Conservation (phyloP, 306 rosid genomes). For the Biancaea sappan region DNA sequence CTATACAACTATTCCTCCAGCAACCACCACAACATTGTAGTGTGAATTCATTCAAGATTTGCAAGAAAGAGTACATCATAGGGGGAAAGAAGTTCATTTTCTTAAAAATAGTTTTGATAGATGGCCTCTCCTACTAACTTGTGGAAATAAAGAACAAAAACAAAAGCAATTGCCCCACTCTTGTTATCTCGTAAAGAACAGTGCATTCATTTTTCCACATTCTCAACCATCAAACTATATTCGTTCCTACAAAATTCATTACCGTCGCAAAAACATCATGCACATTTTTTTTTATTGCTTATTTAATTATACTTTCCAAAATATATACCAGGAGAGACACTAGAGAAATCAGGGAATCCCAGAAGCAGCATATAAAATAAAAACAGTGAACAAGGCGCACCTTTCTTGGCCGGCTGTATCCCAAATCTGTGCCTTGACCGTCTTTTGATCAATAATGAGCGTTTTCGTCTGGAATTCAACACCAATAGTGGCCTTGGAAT, state of each 20-base stretch:
- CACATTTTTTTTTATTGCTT: not conserved
- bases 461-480: conserved; percentile 96
- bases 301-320: not conserved
- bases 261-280: not conserved
- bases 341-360: not conserved
- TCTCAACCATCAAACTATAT: not conserved
- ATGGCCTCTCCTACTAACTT: not conserved
- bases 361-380: not conserved
- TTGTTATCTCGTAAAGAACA: not conserved
- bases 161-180: not conserved
- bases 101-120: not conserved
- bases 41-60: not conserved
- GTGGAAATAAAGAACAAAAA: not conserved
- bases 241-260: conserved; percentile 17
- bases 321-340: not conserved
- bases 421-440: conserved; percentile 91
- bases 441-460: conserved; percentile 72
- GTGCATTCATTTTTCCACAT: not conserved
- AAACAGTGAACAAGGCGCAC: conserved; percentile 28
- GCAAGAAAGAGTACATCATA: not conserved
- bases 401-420: conserved; percentile 99
- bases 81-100: not conserved
- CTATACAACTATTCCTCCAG: not conserved
- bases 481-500: conserved; percentile 93
- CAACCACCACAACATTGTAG: not conserved